Conservation (phyloP, 2,329 filamentous ascomycete genomes). For the Fusarium algeriense region DNA sequence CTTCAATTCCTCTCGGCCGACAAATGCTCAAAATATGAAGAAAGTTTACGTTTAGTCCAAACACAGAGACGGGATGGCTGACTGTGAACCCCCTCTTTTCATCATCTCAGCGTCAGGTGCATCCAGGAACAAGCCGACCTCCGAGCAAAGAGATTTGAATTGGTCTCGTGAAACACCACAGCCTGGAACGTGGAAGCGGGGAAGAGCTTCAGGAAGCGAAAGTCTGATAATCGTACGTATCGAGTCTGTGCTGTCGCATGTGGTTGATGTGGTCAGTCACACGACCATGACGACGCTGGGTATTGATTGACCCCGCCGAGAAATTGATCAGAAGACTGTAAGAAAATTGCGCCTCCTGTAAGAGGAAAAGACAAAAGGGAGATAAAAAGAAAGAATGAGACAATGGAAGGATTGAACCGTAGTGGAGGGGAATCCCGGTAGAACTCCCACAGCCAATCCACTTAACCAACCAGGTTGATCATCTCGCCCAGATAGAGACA, state of each 20-base stretch:
- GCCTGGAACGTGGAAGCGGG: conserved; percentile 21
- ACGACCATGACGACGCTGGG: conserved; percentile 37
- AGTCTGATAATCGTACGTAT: background rate
- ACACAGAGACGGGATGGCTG: conserved; percentile 31
- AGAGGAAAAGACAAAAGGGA: conserved; percentile 22
- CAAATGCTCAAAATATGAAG: conserved; percentile 7
- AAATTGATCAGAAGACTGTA: conserved; percentile 44
- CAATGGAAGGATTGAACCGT: conserved; percentile 10
- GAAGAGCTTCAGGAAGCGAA: conserved; percentile 22
- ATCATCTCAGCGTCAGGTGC: conserved; percentile 41
- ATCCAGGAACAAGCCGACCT: conserved; percentile 38
- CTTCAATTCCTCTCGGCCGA: conserved; percentile 41
- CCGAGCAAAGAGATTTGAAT: conserved; percentile 2
- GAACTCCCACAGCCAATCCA: conserved; percentile 22
- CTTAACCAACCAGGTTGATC: background rate
- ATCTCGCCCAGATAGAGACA: conserved; percentile 5
- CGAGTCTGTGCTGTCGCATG: conserved; percentile 16
- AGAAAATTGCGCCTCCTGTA: conserved; percentile 18
- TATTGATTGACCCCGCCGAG: conserved; percentile 33
- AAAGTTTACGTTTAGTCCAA: conserved; percentile 4
- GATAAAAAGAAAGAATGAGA: conserved; percentile 10
- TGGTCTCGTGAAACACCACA: conserved; percentile 22
- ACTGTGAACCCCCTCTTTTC: conserved; percentile 24
- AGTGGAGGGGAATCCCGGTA: conserved; percentile 3
- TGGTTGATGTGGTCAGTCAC: conserved; percentile 44